Evolutionary conservation across 768 basidiomycete species (phyloP).

Genomic region (Auricularia sp.): DNA sequence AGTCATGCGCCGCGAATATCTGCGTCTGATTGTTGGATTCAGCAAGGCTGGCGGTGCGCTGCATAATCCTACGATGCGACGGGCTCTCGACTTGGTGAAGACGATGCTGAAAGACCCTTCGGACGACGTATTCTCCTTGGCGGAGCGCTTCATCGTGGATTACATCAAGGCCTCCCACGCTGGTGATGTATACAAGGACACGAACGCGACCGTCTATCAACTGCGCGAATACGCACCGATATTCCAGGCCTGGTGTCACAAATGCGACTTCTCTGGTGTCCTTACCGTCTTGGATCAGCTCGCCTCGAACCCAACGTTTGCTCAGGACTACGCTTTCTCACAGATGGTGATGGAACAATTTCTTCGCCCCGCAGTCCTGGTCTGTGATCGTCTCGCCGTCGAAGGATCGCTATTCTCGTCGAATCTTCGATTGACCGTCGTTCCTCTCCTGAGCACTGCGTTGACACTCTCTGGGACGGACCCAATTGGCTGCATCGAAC

Average conservation of each 20-base stretch:
- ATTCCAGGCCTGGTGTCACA: conserved; percentile 34
- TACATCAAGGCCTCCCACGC: neutral
- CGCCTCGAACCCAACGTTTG: conserved; percentile 33
- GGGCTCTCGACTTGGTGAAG: conserved; percentile 42
- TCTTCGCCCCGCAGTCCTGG: conserved; percentile 30
- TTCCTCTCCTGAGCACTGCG: conserved; percentile 24
- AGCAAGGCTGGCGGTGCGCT: conserved; percentile 13
- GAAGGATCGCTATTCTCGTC: conserved; percentile 31
- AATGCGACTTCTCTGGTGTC: conserved; percentile 43
- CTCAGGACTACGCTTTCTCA: conserved; percentile 43
- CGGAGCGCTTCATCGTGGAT: neutral
- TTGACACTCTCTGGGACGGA: conserved; percentile 42
- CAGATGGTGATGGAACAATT: conserved; percentile 24
- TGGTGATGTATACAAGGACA: conserved; percentile 12
- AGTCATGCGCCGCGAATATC: conserved; percentile 56
- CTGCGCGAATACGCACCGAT: conserved; percentile 48
- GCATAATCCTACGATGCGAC: conserved; percentile 6
- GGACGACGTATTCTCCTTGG: neutral
- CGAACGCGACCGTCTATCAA: conserved; percentile 42
- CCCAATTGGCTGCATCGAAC: conserved; percentile 46
- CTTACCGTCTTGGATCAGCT: conserved; percentile 42
- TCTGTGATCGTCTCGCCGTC: conserved; percentile 35
- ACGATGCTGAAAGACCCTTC: conserved; percentile 41
- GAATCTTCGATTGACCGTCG: conserved; percentile 30
- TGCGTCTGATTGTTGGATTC: conserved; percentile 22